Percentiles rank a stretch among this genome's conserved stretches.
phyloP scores from a whole-genome alignment of 805 yeast genomes.

The Sugiyamaella valdiviana region DNA sequence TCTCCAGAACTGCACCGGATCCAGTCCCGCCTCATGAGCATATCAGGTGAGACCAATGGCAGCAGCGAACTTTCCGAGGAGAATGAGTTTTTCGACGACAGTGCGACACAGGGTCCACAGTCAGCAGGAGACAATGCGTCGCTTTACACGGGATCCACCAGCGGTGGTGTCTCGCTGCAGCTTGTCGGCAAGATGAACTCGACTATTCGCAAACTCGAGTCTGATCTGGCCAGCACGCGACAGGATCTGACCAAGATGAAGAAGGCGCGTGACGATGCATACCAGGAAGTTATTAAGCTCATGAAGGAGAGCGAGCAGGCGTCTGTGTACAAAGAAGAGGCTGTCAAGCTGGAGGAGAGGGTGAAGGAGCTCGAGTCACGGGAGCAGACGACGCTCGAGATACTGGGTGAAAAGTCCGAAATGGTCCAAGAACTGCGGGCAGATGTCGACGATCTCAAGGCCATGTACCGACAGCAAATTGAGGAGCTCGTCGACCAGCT shows the following conservation, averaged over 20 bases:
- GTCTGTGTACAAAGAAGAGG: constrained; percentile 30
- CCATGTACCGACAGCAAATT: constrained; percentile 73
- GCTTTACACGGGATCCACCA: constrained; percentile 7
- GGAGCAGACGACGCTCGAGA: constrained; percentile 54
- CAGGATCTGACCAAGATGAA: constrained; percentile 54
- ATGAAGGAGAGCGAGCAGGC: constrained; percentile 51
- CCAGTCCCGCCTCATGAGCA: constrained; percentile 1
- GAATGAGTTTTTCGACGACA: constrained; percentile 5
- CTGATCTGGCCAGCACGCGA: constrained; percentile 59
- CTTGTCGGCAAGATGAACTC: constrained; percentile 68
- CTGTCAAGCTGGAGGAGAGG: constrained; percentile 29
- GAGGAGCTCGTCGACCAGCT: constrained; percentile 70
- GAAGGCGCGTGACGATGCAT: constrained; percentile 57
- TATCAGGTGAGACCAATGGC: background rate
- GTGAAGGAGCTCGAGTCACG: constrained; percentile 38
- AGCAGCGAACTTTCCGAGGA: constrained; percentile 5
- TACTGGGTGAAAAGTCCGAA: constrained; percentile 85
- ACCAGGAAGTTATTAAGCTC: constrained; percentile 57
- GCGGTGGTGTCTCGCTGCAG: constrained; percentile 44
- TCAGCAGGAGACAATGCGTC: constrained; percentile 12
- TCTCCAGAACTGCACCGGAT: constrained; percentile 2
- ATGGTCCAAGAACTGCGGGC: constrained; percentile 76
- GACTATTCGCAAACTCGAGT: constrained; percentile 71
- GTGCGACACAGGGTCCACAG: constrained; percentile 6
- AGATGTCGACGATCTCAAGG: constrained; percentile 85